Evolutionary conservation across 2,329 filamentous ascomycete species (phyloP).

Genomic region (Emericellopsis atlantica): DNA sequence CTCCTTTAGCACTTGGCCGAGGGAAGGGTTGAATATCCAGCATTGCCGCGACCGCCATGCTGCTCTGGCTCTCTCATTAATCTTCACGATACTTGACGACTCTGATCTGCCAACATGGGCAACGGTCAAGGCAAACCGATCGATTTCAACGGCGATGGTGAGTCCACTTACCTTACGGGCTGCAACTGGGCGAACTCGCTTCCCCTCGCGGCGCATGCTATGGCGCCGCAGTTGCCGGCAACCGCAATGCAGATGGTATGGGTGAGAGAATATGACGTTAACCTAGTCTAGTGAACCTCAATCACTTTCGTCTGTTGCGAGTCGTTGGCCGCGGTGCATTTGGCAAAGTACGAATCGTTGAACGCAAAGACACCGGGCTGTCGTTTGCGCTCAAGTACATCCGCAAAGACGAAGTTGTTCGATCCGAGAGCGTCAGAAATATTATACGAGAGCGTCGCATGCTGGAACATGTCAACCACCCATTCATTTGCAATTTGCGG

Average conservation of each 20-base stretch:
- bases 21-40: too few species aligned
- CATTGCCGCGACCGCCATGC: too few species aligned
- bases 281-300: constrained; percentile 66
- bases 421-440: constrained; percentile 94
- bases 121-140: constrained; percentile 92
- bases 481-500: constrained; percentile 94
- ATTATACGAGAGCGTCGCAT: constrained; percentile 96
- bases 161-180: constrained; percentile 4
- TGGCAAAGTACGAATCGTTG: constrained; percentile 96
- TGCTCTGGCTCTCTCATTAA: neutral
- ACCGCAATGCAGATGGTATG: neutral
- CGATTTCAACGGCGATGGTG: constrained; percentile 87
- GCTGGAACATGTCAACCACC: constrained; percentile 95
- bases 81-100: constrained; percentile 5
- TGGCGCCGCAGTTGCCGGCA: too few species aligned
- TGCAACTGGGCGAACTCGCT: too few species aligned
- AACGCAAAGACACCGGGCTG: constrained; percentile 86
- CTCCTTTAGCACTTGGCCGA: too few species aligned
- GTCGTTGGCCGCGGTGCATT: constrained; percentile 97
- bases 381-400: constrained; percentile 98
- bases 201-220: too few species aligned
- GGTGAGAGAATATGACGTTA: neutral
- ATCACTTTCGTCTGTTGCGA: constrained; percentile 88
- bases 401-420: constrained; percentile 96
- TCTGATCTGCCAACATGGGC: constrained; percentile 59